These are phyloP conservation scores for Chlorophyllum brunneum DNA, from an alignment of 768 basidiomycete species.

Conservation along the genomic window DNA sequence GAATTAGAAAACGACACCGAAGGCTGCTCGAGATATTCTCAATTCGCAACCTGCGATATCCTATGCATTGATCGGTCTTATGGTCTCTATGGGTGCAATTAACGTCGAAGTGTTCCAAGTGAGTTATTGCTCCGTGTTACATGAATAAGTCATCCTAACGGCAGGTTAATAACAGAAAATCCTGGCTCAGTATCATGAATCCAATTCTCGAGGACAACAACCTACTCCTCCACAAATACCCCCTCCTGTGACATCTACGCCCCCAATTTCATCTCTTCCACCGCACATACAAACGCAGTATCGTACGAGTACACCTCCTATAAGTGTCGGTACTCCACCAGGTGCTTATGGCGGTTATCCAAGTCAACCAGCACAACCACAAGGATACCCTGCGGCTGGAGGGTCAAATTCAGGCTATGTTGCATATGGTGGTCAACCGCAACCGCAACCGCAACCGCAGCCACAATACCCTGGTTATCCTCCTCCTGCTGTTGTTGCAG, in stretches of 20 bases:
- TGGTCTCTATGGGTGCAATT: conserved; percentile 75
- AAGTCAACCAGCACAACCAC: conserved; percentile 7
- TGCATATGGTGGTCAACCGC: conserved; percentile 15
- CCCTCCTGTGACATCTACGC: conserved; percentile 17
- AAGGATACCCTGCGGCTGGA: conserved; percentile 16
- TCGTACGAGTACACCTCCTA: conserved; percentile 30
- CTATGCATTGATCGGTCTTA: conserved; percentile 70
- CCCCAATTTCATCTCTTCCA: conserved; percentile 43
- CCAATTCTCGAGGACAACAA: conserved; percentile 21
- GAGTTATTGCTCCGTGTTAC: conserved; percentile 10
- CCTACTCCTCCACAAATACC: conserved; percentile 22
- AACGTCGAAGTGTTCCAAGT: conserved; percentile 78
- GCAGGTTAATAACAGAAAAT: conserved; percentile 48
- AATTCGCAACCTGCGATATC: conserved; percentile 73
- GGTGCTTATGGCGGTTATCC: conserved; percentile 24
- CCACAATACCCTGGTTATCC: conserved; percentile 20
- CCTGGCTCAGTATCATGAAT: conserved; percentile 46
- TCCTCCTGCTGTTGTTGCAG: conserved; percentile 17
- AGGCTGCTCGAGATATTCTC: conserved; percentile 63
- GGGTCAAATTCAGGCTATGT: conserved; percentile 10
- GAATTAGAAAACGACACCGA: conserved; percentile 67
- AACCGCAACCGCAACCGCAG: conserved; percentile 12
- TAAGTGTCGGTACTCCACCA: conserved; percentile 19
- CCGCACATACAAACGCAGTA: conserved; percentile 40
- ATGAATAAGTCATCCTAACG: background rate